Base-by-base conservation (phyloP, 257 asterid genomes). In the Solanum paucissectum region DNA sequence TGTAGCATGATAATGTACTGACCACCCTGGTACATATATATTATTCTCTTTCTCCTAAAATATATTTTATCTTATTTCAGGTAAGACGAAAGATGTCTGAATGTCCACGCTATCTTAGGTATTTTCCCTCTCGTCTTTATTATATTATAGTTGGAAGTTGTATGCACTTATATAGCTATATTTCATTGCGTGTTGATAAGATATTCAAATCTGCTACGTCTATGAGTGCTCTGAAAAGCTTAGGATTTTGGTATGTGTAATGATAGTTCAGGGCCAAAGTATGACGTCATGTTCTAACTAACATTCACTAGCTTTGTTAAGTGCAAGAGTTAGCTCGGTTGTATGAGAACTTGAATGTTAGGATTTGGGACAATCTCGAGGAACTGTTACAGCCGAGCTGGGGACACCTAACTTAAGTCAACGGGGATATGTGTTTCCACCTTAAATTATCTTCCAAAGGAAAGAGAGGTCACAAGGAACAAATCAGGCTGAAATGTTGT, bases 31-130 rank as follows among this genome's bases (percentile, higher is more conserved):
- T 49, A 29, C 86, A 64, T 36, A 36, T 25, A 81, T 42, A 66
- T 37, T 72, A 12, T 92, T 83, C 49, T 87, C 82, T 25, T 58
- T 75, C 79, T 18, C 66, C 74, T 37, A 64, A 84, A 64, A 86
- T 46, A 42, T 69, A 84, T 84, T 60, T 77, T 37, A 77, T 88
- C 83, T 36, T 79, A 27, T 87, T 90, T 68, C 94, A 97, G 99
- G 90, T 97, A 40, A 93, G 98, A 88, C 94, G 87, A 94, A 95
- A 94, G 91, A 95, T 97, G 94, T 91, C 98, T 66, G 98, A 94
- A 91, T 93, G 94, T 86, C 98, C 96, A 68, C 99, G 98, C 87
- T 14, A 90, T 75, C 94, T 89, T 38, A 94, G 99, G 99, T 97
- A 92, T 79, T 87, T 68, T 89, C 88, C 86, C 34, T 14, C 12